phyloP scores from a whole-genome alignment of 768 basidiomycete species.

The Pleurotus platypus region DNA sequence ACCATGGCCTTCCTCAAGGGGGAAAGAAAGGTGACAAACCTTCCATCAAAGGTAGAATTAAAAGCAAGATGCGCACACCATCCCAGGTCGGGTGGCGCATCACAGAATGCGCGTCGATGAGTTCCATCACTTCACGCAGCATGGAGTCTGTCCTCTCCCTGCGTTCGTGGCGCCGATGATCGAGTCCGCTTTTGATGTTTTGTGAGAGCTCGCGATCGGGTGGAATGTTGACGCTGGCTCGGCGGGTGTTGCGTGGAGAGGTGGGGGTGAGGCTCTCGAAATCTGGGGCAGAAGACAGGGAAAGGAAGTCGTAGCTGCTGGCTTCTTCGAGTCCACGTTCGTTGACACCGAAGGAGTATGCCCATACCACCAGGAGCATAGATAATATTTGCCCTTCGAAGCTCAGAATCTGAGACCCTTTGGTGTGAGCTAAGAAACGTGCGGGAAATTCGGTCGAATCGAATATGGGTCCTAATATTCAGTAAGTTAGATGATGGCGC shows the following conservation, averaged over 20 bases:
- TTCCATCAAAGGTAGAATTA: conserved; percentile 80
- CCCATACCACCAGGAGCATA: conserved; percentile 85
- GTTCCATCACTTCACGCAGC: conserved; percentile 70
- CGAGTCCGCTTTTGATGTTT: conserved; percentile 19
- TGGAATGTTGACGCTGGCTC: conserved; percentile 5
- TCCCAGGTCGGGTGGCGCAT: conserved; percentile 85
- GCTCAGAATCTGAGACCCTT: conserved; percentile 61
- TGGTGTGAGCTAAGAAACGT: conserved; percentile 65
- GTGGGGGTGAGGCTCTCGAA: conserved; percentile 11
- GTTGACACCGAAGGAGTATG: conserved; percentile 83
- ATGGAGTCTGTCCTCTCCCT: conserved; percentile 62
- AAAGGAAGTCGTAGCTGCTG: conserved; percentile 17
- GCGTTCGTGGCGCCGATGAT: conserved; percentile 36
- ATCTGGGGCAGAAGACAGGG: conserved; percentile 16
- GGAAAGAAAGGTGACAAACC: conserved; percentile 42
- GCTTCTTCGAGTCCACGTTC: conserved; percentile 61
- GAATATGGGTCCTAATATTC: conserved; percentile 54
- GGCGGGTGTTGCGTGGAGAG: conserved; percentile 9
- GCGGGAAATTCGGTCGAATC: conserved; percentile 58
- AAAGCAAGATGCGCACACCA: conserved; percentile 73
- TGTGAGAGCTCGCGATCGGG: conserved; percentile 4
- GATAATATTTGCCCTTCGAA: conserved; percentile 73
- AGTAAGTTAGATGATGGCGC: conserved; percentile 11
- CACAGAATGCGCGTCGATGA: conserved; percentile 77
- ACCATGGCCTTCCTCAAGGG: neutral